These are phyloP conservation scores for Talaromyces sp. DNA, from an alignment of 2,329 filamentous ascomycete species.

Conservation along the genomic window DNA sequence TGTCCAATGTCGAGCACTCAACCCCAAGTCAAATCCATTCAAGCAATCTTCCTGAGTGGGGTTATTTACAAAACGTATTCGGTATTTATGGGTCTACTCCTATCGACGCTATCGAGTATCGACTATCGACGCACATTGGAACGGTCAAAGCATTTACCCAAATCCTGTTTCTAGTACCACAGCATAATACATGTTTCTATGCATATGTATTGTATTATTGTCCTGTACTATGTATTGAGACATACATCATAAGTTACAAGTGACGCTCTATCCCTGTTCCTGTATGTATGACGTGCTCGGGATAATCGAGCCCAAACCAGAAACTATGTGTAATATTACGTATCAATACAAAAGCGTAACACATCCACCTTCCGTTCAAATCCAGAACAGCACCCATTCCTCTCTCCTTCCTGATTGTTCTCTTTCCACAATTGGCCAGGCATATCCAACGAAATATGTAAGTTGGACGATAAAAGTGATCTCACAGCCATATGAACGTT, in stretches of 20 bases:
- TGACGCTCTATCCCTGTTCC: not conserved
- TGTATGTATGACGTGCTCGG: conserved; percentile 1
- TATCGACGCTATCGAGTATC: not conserved
- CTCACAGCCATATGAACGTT: not conserved
- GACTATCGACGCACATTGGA: not conserved
- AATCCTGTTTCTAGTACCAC: not conserved
- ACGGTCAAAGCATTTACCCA: not conserved
- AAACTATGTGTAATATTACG: not conserved
- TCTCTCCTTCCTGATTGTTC: not conserved
- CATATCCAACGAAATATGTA: not conserved
- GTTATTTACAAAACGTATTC: not conserved
- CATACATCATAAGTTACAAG: not conserved
- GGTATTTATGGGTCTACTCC: not conserved
- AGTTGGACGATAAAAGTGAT: too few species aligned
- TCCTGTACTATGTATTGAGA: too few species aligned
- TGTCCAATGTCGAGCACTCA: not conserved
- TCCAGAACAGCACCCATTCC: not conserved
- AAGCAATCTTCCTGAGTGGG: not conserved
- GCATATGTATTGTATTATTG: too few species aligned
- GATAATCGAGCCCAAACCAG: not conserved
- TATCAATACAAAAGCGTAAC: not conserved
- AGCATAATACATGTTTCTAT: too few species aligned
- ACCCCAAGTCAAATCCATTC: not conserved
- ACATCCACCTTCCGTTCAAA: not conserved
- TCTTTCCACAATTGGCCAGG: not conserved